Evolutionary conservation across 768 basidiomycete species (phyloP), one percentile per base, ranked within the genome.

Genomic region (Lentinula aciculospora): DNA sequence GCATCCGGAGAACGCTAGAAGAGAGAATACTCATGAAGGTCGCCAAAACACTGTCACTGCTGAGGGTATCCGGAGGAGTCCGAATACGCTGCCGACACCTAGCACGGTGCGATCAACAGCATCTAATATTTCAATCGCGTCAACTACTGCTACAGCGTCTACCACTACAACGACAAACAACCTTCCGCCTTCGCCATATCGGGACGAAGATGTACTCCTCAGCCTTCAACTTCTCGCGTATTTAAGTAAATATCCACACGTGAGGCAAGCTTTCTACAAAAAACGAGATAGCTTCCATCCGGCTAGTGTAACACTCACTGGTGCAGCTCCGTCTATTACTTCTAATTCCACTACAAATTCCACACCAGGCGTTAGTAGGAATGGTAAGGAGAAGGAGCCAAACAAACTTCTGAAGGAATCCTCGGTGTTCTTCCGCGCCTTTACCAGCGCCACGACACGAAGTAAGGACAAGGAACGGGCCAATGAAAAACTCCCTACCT

Each of bases 211-310:
- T 61, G 92, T 98, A 0, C 76, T 98, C 1, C 81, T 95, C 8
- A 84, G 88, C 19, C 74, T 99, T 12, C 96, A 99, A 69, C 84
- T 98, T 2, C 80, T 99, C 1, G 97, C 97, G 3, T 98, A 99
- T 68, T 79, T 98, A 17, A 93, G 89, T 74, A 98, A 99, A 71
- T 98, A 99, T 68, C 94, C 97, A 0, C 96, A 98, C 69, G 96
- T 98, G 3, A 79, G 97, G 9, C 88, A 94, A 65, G 92, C 94
- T 5, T 98, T 99, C 68, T 97, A 98, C 69, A 92, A 93, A 68
- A 87, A 85, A 1, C 80, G 91, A 1, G 72, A 76, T n/a, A 82
- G 84, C n/a, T 92, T 92, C 69, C 89, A 91, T 64, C 89, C 89
- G 0, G 89, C 88, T 8, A 83, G 82, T 28, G 75, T 80, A 5